Conservation (phyloP, 2,329 filamentous ascomycete species). For the Trichophyton rubrum region DNA sequence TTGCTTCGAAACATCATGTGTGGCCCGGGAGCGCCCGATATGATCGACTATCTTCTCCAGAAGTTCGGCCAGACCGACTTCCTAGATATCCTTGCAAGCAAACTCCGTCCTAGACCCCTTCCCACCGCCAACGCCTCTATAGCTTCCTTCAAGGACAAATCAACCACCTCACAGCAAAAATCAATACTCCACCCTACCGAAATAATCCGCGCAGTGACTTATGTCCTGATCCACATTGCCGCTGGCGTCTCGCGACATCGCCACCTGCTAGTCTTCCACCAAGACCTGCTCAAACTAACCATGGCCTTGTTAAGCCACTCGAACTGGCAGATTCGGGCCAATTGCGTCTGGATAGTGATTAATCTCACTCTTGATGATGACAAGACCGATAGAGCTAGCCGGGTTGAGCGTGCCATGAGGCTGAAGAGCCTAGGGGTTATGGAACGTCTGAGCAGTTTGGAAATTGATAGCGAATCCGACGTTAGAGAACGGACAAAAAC, state of each 20-base stretch:
- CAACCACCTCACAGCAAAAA: constrained; percentile 11
- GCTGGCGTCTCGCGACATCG: constrained; percentile 69
- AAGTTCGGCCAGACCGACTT: constrained; percentile 64
- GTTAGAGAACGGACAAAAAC: constrained; percentile 74
- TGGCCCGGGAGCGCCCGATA: constrained; percentile 46
- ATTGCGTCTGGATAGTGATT: constrained; percentile 70
- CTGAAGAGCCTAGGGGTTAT: constrained; percentile 61
- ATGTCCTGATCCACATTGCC: constrained; percentile 76
- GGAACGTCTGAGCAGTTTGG: constrained; percentile 49
- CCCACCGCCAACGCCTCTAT: constrained; percentile 10
- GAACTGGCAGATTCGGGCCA: constrained; percentile 60
- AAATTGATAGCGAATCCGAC: constrained; percentile 63
- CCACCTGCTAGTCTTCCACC: constrained; percentile 64
- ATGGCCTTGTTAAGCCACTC: constrained; percentile 61
- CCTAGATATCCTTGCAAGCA: constrained; percentile 68
- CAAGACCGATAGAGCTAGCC: constrained; percentile 51
- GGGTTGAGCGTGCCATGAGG: constrained; percentile 53
- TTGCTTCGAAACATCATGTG: constrained; percentile 83
- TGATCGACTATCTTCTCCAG: constrained; percentile 75
- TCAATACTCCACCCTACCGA: constrained; percentile 36
- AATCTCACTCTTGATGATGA: constrained; percentile 84
- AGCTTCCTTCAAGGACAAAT: constrained; percentile 15
- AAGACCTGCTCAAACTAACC: constrained; percentile 59
- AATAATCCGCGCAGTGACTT: constrained; percentile 66
- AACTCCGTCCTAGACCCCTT: constrained; percentile 47